Conservation (phyloP, 352 stramenopile genomes). For the Phytophthora pluvialis region DNA sequence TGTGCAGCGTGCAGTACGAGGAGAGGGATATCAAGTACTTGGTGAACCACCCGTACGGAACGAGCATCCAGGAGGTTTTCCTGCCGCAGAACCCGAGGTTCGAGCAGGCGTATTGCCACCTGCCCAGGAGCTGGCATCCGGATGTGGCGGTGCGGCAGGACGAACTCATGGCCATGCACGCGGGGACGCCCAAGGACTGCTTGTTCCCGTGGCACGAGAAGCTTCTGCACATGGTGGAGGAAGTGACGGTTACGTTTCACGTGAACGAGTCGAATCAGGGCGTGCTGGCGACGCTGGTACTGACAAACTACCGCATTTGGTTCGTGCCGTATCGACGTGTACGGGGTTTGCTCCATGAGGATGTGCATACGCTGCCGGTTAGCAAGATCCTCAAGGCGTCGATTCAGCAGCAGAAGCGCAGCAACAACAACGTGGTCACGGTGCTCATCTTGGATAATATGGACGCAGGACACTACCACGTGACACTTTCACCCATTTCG, state of each 20-base stretch:
- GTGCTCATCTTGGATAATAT: slow-evolving; percentile 85
- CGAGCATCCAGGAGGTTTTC: slow-evolving; percentile 80
- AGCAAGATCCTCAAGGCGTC: slow-evolving; percentile 82
- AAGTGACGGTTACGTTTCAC: slow-evolving; percentile 89
- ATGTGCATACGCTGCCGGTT: slow-evolving; percentile 83
- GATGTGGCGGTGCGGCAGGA: slow-evolving; percentile 67
- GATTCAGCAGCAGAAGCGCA: slow-evolving; percentile 83
- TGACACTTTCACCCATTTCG: slow-evolving; percentile 84
- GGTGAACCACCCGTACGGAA: slow-evolving; percentile 75
- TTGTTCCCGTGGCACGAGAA: slow-evolving; percentile 87
- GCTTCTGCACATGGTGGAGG: slow-evolving; percentile 85
- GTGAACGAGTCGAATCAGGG: slow-evolving; percentile 88
- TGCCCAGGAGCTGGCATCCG: slow-evolving; percentile 84
- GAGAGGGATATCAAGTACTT: slow-evolving; percentile 69
- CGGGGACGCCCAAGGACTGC: slow-evolving; percentile 69
- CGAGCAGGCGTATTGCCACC: slow-evolving; percentile 73
- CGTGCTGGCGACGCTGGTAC: slow-evolving; percentile 76
- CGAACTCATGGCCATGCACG: slow-evolving; percentile 72
- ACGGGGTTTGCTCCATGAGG: slow-evolving; percentile 76
- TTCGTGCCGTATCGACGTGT: slow-evolving; percentile 85
- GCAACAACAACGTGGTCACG: slow-evolving; percentile 79
- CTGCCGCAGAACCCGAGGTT: slow-evolving; percentile 84
- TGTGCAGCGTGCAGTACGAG: slow-evolving; percentile 81
- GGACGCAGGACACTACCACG: slow-evolving; percentile 86
- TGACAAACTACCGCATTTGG: slow-evolving; percentile 88